Evolutionary conservation across 495 filamentous ascomycete genomes (phyloP).

Genomic region (Trichoderma reesei): DNA sequence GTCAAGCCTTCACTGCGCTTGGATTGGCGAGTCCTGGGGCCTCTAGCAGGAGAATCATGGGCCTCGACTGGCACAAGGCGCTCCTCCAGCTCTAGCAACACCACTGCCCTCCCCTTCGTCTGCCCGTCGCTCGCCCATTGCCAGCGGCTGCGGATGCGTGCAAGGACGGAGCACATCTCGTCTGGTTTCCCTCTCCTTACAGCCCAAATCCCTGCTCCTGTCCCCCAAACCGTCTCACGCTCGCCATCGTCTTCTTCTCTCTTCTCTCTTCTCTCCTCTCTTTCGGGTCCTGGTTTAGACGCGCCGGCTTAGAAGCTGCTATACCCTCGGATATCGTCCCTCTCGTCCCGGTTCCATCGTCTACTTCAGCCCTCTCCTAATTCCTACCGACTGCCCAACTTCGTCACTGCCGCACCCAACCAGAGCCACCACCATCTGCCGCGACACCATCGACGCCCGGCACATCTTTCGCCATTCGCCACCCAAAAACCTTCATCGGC

Average conservation of each 20-base stretch:
- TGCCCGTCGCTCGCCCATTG: slow-evolving; percentile 3
- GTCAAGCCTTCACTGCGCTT: slow-evolving; percentile 6
- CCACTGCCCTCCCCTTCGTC: not conserved
- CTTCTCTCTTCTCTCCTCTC: not conserved
- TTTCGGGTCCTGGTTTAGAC: slow-evolving; percentile 10
- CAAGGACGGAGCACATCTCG: slow-evolving; percentile 1
- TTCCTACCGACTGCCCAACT: slow-evolving; percentile 4
- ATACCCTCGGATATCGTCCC: not conserved
- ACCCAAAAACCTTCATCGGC: slow-evolving; percentile 6
- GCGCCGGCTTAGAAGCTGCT: slow-evolving; percentile 7
- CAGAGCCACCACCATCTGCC: slow-evolving; percentile 1
- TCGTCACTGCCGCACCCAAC: not conserved
- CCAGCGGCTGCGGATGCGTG: slow-evolving; percentile 4
- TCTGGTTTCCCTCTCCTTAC: not conserved
- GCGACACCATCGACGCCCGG: not conserved
- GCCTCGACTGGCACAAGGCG: slow-evolving; percentile 6
- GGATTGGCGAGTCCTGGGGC: slow-evolving; percentile 6
- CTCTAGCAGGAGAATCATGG: slow-evolving; percentile 7
- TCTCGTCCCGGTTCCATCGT: not conserved
- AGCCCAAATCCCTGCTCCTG: slow-evolving; percentile 2
- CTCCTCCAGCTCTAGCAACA: slow-evolving; percentile 8
- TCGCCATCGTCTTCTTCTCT: not conserved
- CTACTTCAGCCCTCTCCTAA: not conserved
- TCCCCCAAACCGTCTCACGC: not conserved
- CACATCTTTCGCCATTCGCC: slow-evolving; percentile 3